These are phyloP conservation scores for Moelleriella libera DNA, from an alignment of 2,329 filamentous ascomycete species.

Conservation along the genomic window DNA sequence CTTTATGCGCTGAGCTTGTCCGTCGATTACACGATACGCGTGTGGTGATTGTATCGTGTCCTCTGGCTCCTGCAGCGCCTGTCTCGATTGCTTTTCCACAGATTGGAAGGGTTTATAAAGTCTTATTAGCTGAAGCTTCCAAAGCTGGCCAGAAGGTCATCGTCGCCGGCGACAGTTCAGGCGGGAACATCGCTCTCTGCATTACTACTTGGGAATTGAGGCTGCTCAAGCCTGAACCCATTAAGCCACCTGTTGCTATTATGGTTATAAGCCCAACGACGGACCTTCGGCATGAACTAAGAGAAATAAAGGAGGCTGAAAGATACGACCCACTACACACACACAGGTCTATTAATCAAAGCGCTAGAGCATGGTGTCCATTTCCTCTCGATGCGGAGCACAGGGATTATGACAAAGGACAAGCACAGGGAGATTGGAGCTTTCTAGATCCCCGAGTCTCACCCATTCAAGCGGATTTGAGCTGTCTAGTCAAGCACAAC, in stretches of 20 bases:
- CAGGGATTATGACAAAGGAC: neutral
- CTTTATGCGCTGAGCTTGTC: slow-evolving; percentile 29
- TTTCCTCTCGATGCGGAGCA: neutral
- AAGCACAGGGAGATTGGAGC: neutral
- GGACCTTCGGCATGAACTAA: slow-evolving; percentile 11
- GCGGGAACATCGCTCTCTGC: slow-evolving; percentile 35
- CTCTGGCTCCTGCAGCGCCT: slow-evolving; percentile 37
- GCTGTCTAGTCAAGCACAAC: slow-evolving; percentile 11
- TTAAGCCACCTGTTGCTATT: slow-evolving; percentile 18
- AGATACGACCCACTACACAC: slow-evolving; percentile 13
- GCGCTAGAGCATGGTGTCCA: slow-evolving; percentile 11
- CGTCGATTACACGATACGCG: slow-evolving; percentile 21
- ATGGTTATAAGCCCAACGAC: slow-evolving; percentile 30
- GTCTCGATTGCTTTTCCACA: slow-evolving; percentile 32
- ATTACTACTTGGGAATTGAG: slow-evolving; percentile 17
- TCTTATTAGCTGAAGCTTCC: slow-evolving; percentile 22
- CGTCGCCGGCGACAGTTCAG: slow-evolving; percentile 39
- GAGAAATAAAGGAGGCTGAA: slow-evolving; percentile 7
- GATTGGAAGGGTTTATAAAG: slow-evolving; percentile 28
- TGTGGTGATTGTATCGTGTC: slow-evolving; percentile 35
- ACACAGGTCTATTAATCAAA: slow-evolving; percentile 6
- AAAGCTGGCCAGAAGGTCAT: slow-evolving; percentile 24
- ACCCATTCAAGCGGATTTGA: slow-evolving; percentile 29
- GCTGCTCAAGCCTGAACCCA: slow-evolving; percentile 10
- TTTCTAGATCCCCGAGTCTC: slow-evolving; percentile 28